Evolutionary conservation across 148 eudicot species (phyloP).

Genomic region (Silene uniflora): DNA sequence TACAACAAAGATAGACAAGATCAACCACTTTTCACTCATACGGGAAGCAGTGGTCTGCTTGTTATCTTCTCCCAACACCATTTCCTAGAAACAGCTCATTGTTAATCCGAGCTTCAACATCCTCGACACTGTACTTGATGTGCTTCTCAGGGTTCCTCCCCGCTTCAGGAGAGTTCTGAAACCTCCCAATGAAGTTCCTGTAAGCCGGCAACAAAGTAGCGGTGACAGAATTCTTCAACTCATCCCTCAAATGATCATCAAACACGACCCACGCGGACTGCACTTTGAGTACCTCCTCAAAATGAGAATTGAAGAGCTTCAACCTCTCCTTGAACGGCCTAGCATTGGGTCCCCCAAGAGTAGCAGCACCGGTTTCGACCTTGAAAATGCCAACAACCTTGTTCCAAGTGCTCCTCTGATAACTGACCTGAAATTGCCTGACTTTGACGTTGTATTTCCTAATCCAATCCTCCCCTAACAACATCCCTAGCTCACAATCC

Average conservation of each 20-base stretch:
- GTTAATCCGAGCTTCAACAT: slow-evolving; percentile 62
- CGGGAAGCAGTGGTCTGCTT: not conserved
- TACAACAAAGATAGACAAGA: slow-evolving; percentile 12
- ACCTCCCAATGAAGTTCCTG: slow-evolving; percentile 61
- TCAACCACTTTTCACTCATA: not conserved
- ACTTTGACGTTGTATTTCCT: slow-evolving; percentile 69
- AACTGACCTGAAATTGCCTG: slow-evolving; percentile 60
- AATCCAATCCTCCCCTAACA: slow-evolving; percentile 90
- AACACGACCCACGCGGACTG: slow-evolving; percentile 82
- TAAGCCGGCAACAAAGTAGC: slow-evolving; percentile 58
- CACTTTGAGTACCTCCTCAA: slow-evolving; percentile 61
- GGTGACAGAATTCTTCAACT: slow-evolving; percentile 51
- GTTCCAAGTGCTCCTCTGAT: slow-evolving; percentile 85
- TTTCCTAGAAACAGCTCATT: slow-evolving; percentile 68
- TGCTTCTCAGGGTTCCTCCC: slow-evolving; percentile 74
- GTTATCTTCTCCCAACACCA: slow-evolving; percentile 30
- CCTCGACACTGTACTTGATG: slow-evolving; percentile 63
- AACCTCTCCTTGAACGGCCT: slow-evolving; percentile 70
- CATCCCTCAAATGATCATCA: slow-evolving; percentile 74
- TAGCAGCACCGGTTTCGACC: slow-evolving; percentile 40
- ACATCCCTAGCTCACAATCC: slow-evolving; percentile 69
- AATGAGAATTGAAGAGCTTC: slow-evolving; percentile 59
- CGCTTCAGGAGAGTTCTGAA: slow-evolving; percentile 50
- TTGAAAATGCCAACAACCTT: slow-evolving; percentile 70
- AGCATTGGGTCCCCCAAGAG: slow-evolving; percentile 31